Evolutionary conservation across 1,139 yeast species (phyloP), one percentile per base, ranked within the genome.

Genomic region (Magnusiomyces paraingens): DNA sequence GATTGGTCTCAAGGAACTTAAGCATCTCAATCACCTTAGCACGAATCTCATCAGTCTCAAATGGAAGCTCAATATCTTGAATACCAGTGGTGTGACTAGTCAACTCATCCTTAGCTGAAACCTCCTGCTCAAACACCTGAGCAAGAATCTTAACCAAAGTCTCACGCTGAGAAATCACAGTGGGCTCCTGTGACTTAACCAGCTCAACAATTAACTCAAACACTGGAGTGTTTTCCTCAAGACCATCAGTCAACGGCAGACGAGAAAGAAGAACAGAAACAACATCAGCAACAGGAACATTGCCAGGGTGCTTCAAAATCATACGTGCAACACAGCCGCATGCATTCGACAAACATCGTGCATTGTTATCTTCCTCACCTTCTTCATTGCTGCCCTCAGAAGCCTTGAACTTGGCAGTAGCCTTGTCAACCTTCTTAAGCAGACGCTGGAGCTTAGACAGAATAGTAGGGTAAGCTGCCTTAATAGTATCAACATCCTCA

Each of bases 261-360:
- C 86, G 93, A 52, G 76, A 74, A 59, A 91, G 75, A 64, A 94
- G 76, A 43, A 85, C 86, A 47, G 90, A 89, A 53, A 93, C 70
- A 39, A 93, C 86, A 61, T 84, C 95, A 58, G 79, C 81, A 64
- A 90, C 73, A 58, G 98, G 98, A 61, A 93, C 83, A 48, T 84
- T 79, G 53, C 74, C 74, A 64, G 82, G 82, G 68, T 86, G 80
- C 68, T 85, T 84, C 69, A 87, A 75, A 20, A 88, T 80, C 88
- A 93, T 79, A 73, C 99, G 84, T 38, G 96, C 90, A 58, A 91
- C 95, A 79, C 99, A 93, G 49, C 99, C 99, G 70, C 95, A 86
- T 6, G 96, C 96, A 70, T 93, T 93, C 58, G 98, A 96, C 63
- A 83, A 81, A 14, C 95, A 83, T 72, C 97, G 81, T 71, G 86